phyloP scores from a whole-genome alignment of 1,139 yeast genomes.

The Pneumocystis jirovecii region DNA sequence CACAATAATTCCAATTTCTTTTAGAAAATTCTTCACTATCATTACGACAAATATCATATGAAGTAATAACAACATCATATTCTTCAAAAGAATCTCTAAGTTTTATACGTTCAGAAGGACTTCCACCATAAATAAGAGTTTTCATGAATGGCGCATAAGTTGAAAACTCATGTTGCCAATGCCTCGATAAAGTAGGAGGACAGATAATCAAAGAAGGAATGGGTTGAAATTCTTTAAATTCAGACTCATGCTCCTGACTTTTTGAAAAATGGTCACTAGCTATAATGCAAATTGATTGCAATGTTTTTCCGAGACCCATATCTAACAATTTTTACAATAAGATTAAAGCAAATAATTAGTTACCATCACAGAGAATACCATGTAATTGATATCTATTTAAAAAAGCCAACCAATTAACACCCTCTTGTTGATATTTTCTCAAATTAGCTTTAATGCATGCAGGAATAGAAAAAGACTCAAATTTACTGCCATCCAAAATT shows the following conservation, averaged over 20 bases:
- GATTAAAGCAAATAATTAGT: background rate
- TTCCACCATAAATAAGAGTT: constrained; percentile 80
- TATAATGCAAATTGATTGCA: constrained; percentile 92
- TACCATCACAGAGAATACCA: constrained; percentile 85
- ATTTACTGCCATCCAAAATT: constrained; percentile 96
- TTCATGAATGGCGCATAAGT: constrained; percentile 82
- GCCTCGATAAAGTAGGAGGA: constrained; percentile 96
- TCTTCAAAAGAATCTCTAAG: constrained; percentile 39
- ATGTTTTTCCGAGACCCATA: constrained; percentile 97
- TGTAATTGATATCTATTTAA: constrained; percentile 87
- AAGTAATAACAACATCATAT: constrained; percentile 77
- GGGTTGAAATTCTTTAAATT: constrained; percentile 52
- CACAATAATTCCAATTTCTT: constrained; percentile 80
- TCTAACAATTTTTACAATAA: constrained; percentile 19
- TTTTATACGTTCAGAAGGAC: constrained; percentile 57
- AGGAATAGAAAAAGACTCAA: constrained; percentile 75
- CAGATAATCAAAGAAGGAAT: constrained; percentile 79
- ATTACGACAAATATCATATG: constrained; percentile 91
- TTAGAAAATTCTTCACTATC: constrained; percentile 52
- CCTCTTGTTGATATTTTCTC: constrained; percentile 93
- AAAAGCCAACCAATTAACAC: constrained; percentile 96
- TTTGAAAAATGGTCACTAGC: constrained; percentile 89
- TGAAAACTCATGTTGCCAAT: constrained; percentile 92
- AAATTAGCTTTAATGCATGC: constrained; percentile 85
- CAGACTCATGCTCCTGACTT: constrained; percentile 49